Evolutionary conservation across 1,139 yeast species (phyloP), one percentile per base, ranked within the genome.

Genomic region (Yamadazyma spencermartinsiae): DNA sequence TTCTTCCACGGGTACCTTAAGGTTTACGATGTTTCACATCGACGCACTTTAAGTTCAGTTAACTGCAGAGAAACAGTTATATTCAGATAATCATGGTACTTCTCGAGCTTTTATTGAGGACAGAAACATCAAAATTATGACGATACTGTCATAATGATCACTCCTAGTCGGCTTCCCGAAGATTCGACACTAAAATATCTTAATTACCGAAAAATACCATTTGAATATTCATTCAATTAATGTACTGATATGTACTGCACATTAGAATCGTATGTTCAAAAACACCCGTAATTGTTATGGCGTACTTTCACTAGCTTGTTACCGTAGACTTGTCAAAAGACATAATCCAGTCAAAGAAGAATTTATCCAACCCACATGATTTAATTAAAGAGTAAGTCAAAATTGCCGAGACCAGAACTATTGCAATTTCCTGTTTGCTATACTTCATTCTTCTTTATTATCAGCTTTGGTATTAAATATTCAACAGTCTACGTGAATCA

Each of bases 351-450:
- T 26, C 29, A 26, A 26, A 26, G 29, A 26, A 26, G 29, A 5
- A 26, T 13, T 26, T 26, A 14, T 26, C 29, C 29, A 26, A 26
- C 29, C 29, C 29, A n/a, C 15, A 26, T 14, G 14, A 26, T 26
- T 26, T 26, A 26, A 26, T 26, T 26, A 26, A 26, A 26, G 16
- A 26, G 29, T 26, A 26, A 13, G 29, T 26, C 29, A 10, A 26
- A 26, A 26, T 26, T 26, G 29, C 16, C 29, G 29, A 26, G 8
- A 26, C 29, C 29, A 26, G 29, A 12, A 26, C 29, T 26, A 26
- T 26, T 10, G 29, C 29, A 26, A 26, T 26, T 26, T 26, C 29
- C 29, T 26, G 29, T 26, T 26, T 26, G 29, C 29, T 26, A 26
- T 26, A 26, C 29, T 13, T 26, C 29, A 26, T 26, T 26, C 16